A percentile compares a stretch with the other conserved stretches of the same genome.
phyloP scores from a whole-genome alignment of 495 filamentous ascomycete genomes.

The Neurospora sp. region DNA sequence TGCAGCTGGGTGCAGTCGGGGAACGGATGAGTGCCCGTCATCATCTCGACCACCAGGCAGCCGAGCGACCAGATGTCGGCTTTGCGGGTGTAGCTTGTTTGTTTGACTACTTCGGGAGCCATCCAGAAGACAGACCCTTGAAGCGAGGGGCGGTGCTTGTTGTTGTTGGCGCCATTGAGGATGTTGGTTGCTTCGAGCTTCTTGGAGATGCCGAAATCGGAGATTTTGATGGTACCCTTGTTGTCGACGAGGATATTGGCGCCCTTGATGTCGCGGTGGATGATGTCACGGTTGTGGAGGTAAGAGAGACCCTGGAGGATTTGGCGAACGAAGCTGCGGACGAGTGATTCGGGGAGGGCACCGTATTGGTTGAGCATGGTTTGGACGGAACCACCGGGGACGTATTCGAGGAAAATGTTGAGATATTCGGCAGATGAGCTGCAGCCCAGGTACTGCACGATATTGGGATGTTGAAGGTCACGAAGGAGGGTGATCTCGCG shows the following conservation, averaged over 20 bases:
- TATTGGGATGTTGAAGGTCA: constrained; percentile 91
- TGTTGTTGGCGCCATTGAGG: constrained; percentile 50
- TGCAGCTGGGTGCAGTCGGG: constrained; percentile 95
- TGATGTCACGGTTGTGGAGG: constrained; percentile 89
- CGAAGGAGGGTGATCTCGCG: constrained; percentile 91
- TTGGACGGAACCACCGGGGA: constrained; percentile 92
- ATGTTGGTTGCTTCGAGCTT: constrained; percentile 40
- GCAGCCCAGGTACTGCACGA: constrained; percentile 95
- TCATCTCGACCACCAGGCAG: constrained; percentile 97
- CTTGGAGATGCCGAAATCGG: constrained; percentile 98
- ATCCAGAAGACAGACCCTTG: constrained; percentile 99
- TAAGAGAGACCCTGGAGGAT: constrained; percentile 93
- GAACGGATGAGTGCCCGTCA: constrained; percentile 93
- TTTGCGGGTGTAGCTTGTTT: constrained; percentile 95
- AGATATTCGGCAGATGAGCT: constrained; percentile 83
- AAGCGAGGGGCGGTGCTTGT: constrained; percentile 78
- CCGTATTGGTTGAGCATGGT: constrained; percentile 98
- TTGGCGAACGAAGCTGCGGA: constrained; percentile 94
- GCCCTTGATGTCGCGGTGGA: constrained; percentile 97
- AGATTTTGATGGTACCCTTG: constrained; percentile 98
- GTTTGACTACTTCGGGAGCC: constrained; percentile 96
- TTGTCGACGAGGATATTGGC: constrained; percentile 99
- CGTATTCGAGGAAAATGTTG: constrained; percentile 99
- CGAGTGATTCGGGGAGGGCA: constrained; percentile 81
- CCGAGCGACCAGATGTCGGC: constrained; percentile 99